Evolutionary conservation across 1,284 basidiomycete genomes (phyloP).

Genomic region (Microbotryum violaceum): DNA sequence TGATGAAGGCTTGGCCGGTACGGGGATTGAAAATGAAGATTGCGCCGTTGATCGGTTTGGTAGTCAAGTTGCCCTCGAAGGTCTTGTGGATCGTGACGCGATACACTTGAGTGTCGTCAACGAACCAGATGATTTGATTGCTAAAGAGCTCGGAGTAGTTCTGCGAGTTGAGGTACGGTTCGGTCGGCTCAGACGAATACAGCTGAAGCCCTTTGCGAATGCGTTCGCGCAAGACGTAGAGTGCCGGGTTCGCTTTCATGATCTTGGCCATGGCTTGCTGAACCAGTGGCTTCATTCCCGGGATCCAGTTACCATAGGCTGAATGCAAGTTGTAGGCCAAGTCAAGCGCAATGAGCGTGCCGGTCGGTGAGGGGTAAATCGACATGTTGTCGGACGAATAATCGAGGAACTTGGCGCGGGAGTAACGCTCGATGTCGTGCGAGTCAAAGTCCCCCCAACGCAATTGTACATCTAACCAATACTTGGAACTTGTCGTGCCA

Average conservation of each 20-base stretch:
- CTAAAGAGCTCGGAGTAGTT: slow-evolving; percentile 45
- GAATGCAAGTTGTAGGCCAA: slow-evolving; percentile 97
- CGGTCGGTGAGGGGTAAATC: slow-evolving; percentile 51
- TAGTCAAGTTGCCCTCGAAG: slow-evolving; percentile 99
- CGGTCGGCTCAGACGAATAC: slow-evolving; percentile 98
- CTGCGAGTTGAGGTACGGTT: slow-evolving; percentile 95
- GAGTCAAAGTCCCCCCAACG: slow-evolving; percentile 99
- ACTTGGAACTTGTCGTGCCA: slow-evolving; percentile 96
- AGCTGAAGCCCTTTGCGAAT: slow-evolving; percentile 97
- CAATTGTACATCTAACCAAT: slow-evolving; percentile 95
- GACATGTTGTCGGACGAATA: slow-evolving; percentile 53
- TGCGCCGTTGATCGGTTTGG: slow-evolving; percentile 98
- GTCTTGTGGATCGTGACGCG: slow-evolving; percentile 99
- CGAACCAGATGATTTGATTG: slow-evolving; percentile 99
- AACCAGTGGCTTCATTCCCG: slow-evolving; percentile 92
- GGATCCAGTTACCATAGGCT: slow-evolving; percentile 99
- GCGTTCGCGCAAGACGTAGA: slow-evolving; percentile 94
- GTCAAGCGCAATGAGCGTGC: slow-evolving; percentile 97
- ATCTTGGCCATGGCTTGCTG: slow-evolving; percentile 99
- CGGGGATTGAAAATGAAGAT: slow-evolving; percentile 99
- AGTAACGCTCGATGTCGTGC: slow-evolving; percentile 95
- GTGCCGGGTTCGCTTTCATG: slow-evolving; percentile 98
- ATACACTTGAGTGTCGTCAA: slow-evolving; percentile 99
- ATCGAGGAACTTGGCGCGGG: slow-evolving; percentile 94
- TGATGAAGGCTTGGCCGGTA: slow-evolving; percentile 95